Conservation (phyloP, 2,329 filamentous ascomycete species). For the Paecilomyces variotii region DNA sequence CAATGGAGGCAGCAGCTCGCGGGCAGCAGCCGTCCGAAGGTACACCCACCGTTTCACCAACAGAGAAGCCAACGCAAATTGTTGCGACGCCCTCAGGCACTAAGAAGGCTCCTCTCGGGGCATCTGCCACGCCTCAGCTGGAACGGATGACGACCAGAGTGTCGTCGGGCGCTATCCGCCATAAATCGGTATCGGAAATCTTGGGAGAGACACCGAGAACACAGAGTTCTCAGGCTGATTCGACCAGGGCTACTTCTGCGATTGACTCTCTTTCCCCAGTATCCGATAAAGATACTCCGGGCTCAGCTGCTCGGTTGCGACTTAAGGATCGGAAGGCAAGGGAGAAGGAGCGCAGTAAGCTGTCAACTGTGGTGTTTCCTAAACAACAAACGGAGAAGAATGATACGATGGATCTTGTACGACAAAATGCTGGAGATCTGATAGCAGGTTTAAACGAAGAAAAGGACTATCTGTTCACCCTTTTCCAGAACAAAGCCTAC, state of each 20-base stretch:
- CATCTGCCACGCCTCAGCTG: slow-evolving; percentile 26
- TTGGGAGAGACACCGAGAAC: slow-evolving; percentile 50
- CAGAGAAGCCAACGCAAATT: slow-evolving; percentile 7
- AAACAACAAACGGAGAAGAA: slow-evolving; percentile 52
- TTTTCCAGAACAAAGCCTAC: slow-evolving; percentile 54
- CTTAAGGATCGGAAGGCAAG: slow-evolving; percentile 47
- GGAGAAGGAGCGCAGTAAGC: slow-evolving; percentile 53
- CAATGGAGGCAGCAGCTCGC: slow-evolving; percentile 9
- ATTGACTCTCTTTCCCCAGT: slow-evolving; percentile 9
- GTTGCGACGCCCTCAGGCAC: slow-evolving; percentile 10
- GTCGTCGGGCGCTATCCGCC: slow-evolving; percentile 60
- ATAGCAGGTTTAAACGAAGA: slow-evolving; percentile 38
- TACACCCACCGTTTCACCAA: slow-evolving; percentile 4
- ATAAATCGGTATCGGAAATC: slow-evolving; percentile 67
- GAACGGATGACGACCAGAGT: slow-evolving; percentile 61
- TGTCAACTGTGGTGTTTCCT: slow-evolving; percentile 71
- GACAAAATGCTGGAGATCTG: slow-evolving; percentile 41
- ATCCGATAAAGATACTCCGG: slow-evolving; percentile 17
- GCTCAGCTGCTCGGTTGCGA: slow-evolving; percentile 31
- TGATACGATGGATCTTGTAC: slow-evolving; percentile 29
- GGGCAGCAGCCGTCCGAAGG: slow-evolving; percentile 8
- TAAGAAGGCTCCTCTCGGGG: slow-evolving; percentile 17
- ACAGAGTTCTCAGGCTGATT: slow-evolving; percentile 23
- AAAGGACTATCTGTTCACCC: slow-evolving; percentile 54
- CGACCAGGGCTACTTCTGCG: slow-evolving; percentile 10